A percentile compares a stretch with the other conserved stretches of the same genome.
phyloP scores from a whole-genome alignment of 2,329 filamentous ascomycete genomes.

The Fusarium guadeloupense region DNA sequence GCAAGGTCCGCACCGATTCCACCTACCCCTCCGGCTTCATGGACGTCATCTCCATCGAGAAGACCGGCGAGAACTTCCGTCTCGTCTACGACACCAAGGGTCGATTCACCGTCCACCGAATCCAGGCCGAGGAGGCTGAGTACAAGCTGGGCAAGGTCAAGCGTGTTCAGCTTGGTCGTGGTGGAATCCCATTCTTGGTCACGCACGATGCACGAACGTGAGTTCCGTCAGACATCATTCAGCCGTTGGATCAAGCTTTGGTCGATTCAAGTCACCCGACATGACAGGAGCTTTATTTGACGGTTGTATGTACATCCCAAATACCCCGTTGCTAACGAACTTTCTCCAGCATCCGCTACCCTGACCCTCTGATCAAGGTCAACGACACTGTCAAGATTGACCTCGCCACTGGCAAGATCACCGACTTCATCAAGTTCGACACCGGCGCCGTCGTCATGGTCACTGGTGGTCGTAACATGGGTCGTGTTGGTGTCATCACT shows the following conservation, averaged over 20 bases:
- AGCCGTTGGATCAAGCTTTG: constrained; percentile 99
- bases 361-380: constrained; percentile 97
- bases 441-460: constrained; percentile 98
- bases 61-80: constrained; percentile 99
- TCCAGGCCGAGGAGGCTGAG: constrained; percentile 97
- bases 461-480: constrained; percentile 99
- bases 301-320: constrained; percentile 62
- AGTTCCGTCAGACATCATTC: constrained; percentile 98
- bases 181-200: constrained; percentile 99
- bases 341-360: constrained; percentile 89
- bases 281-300: constrained; percentile 53
- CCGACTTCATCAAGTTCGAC: constrained; percentile 98
- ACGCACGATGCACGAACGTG: constrained; percentile 99
- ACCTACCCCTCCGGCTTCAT: constrained; percentile 99
- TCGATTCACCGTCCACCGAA: constrained; percentile 99
- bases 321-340: constrained; percentile 52
- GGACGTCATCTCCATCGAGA: constrained; percentile 99
- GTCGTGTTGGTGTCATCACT: constrained; percentile 99
- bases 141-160: constrained; percentile 99
- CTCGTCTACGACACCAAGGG: constrained; percentile 99
- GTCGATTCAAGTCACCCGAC: constrained; percentile 62
- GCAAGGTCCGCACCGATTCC: constrained; percentile 98
- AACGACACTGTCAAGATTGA: constrained; percentile 99
- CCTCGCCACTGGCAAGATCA: constrained; percentile 95
- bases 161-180: constrained; percentile 98